A percentile compares a stretch with the other conserved stretches of the same genome.
Evolutionary conservation across 1,284 basidiomycete species (phyloP).

Genomic region (Takashimella koratensis): DNA sequence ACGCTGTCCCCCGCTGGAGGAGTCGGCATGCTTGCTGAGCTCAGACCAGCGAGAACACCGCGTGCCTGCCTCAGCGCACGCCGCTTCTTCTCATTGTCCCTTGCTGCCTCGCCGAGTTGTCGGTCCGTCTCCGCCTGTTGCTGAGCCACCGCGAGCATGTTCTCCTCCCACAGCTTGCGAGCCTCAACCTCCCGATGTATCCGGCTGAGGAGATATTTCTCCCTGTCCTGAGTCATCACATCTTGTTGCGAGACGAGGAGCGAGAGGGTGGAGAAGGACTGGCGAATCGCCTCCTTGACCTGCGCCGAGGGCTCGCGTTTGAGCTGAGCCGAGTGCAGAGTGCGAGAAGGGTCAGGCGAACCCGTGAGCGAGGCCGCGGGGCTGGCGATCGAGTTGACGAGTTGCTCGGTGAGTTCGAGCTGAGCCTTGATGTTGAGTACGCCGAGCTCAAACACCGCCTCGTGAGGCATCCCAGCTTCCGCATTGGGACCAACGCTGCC

Average conservation of each 20-base stretch:
- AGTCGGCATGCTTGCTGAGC: constrained; percentile 30
- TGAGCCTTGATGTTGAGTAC: constrained; percentile 73
- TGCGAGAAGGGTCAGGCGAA: constrained; percentile 10
- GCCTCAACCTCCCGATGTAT: constrained; percentile 68
- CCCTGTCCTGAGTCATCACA: constrained; percentile 72
- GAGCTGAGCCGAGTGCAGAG: background rate
- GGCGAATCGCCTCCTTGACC: constrained; percentile 59
- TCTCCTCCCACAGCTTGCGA: constrained; percentile 86
- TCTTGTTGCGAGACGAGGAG: constrained; percentile 66
- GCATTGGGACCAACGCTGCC: constrained; percentile 9
- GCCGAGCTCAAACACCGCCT: constrained; percentile 65
- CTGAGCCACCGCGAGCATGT: constrained; percentile 74
- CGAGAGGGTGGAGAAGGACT: constrained; percentile 61
- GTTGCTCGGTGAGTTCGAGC: constrained; percentile 68
- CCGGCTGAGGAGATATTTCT: constrained; percentile 67
- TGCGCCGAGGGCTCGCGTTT: constrained; percentile 36
- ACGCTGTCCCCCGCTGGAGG: constrained; percentile 31
- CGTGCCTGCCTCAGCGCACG: constrained; percentile 62
- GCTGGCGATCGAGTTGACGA: constrained; percentile 57
- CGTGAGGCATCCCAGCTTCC: constrained; percentile 59
- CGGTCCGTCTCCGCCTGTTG: constrained; percentile 83
- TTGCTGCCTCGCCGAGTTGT: constrained; percentile 58
- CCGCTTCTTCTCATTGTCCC: constrained; percentile 51
- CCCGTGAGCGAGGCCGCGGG: constrained; percentile 41
- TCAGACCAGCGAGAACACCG: constrained; percentile 58